A percentile compares a stretch with the other conserved stretches of the same genome.
Conservation (phyloP, 768 basidiomycete genomes). For the Suillus subalutaceus region DNA sequence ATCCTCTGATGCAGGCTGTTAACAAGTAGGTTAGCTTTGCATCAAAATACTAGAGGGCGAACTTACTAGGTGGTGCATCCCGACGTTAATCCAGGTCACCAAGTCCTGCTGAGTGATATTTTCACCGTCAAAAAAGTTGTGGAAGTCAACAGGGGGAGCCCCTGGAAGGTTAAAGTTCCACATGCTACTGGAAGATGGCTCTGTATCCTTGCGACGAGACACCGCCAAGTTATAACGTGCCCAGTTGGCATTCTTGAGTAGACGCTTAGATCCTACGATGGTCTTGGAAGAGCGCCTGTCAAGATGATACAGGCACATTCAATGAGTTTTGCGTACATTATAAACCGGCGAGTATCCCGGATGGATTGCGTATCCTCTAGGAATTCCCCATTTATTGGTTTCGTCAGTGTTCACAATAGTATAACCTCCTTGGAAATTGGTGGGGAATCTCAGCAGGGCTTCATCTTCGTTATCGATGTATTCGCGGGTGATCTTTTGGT, state of each 20-base stretch:
- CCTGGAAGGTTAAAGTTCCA: constrained; percentile 71
- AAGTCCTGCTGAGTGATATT: constrained; percentile 65
- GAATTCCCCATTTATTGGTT: constrained; percentile 58
- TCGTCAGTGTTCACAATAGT: constrained; percentile 57
- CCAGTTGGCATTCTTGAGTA: constrained; percentile 67
- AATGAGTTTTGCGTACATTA: constrained; percentile 37
- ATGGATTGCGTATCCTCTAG: constrained; percentile 63
- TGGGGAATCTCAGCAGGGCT: constrained; percentile 51
- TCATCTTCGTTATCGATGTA: constrained; percentile 56
- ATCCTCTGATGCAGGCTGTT: constrained; percentile 64
- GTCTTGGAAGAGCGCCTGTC: constrained; percentile 37
- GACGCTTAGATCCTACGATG: constrained; percentile 59
- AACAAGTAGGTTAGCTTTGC: background rate
- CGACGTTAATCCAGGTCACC: constrained; percentile 68
- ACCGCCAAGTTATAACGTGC: constrained; percentile 65
- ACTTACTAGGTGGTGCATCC: constrained; percentile 63
- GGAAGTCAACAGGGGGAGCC: constrained; percentile 56
- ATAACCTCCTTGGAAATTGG: constrained; percentile 60
- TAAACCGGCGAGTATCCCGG: constrained; percentile 58
- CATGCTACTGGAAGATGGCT: constrained; percentile 56
- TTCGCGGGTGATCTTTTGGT: constrained; percentile 52
- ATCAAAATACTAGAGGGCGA: background rate
- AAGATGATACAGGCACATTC: background rate
- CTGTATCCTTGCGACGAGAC: constrained; percentile 61
- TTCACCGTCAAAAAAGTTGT: constrained; percentile 67